Evolutionary conservation across 345 rosid species (phyloP).

Genomic region (Citrus trifoliata): DNA sequence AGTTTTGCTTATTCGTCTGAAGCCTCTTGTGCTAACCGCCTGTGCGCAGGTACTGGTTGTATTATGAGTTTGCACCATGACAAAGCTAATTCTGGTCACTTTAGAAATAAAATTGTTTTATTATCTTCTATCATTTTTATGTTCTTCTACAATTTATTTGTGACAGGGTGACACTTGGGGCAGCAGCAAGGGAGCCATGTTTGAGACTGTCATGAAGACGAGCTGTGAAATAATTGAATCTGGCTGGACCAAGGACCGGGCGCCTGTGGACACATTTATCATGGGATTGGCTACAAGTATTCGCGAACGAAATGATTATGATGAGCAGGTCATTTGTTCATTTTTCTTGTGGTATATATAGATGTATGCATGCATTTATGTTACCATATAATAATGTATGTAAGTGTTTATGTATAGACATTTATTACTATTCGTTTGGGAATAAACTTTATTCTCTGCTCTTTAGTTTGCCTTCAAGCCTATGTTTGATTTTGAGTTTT

Average conservation of each 20-base stretch:
- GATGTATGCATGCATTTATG: background rate
- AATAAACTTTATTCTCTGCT: background rate
- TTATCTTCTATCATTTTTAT: background rate
- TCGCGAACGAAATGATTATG: constrained; percentile 88
- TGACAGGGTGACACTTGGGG: constrained; percentile 86
- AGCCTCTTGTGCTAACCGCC: constrained; percentile 78
- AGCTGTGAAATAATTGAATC: constrained; percentile 86
- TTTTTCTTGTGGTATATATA: background rate
- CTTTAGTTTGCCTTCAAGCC: background rate
- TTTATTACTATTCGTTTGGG: background rate
- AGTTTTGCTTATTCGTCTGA: constrained; percentile 89
- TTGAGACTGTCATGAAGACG: constrained; percentile 73
- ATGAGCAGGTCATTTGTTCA: constrained; percentile 69
- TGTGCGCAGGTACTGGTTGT: constrained; percentile 73
- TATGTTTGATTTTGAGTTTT: background rate
- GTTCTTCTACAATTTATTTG: constrained; percentile 16
- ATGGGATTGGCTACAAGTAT: constrained; percentile 84
- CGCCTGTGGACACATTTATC: constrained; percentile 94
- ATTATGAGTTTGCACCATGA: background rate
- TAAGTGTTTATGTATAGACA: no score
- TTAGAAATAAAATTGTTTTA: background rate
- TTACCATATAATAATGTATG: background rate
- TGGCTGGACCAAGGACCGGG: constrained; percentile 93
- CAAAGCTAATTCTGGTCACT: background rate
- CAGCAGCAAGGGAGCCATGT: constrained; percentile 77